Conservation (phyloP, 2,329 filamentous ascomycete species). For the Alternaria triticina region DNA sequence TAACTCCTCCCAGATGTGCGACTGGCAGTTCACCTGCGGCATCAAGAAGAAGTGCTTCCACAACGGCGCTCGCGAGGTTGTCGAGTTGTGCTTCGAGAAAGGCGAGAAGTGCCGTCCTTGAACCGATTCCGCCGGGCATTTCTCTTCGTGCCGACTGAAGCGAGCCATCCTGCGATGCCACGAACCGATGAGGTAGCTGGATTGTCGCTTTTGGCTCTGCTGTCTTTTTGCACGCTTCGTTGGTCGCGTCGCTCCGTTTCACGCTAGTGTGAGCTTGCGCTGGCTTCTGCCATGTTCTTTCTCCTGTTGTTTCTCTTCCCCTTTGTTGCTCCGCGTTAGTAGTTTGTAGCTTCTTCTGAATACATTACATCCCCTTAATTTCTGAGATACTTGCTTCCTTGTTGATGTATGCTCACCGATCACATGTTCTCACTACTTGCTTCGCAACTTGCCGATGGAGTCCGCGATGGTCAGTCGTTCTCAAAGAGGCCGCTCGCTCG, state of each 20-base stretch:
- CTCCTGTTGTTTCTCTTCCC: not conserved
- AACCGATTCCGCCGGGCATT: not conserved
- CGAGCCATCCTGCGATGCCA: not conserved
- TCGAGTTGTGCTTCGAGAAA: constrained; percentile 15
- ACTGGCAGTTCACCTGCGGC: constrained; percentile 15
- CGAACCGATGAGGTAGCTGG: not conserved
- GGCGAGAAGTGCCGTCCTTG: constrained; percentile 5
- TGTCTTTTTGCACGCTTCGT: not conserved
- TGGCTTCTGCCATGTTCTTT: not conserved
- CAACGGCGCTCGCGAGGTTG: not conserved
- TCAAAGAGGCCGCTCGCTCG: not conserved
- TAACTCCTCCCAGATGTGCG: constrained; percentile 6
- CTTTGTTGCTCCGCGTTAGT: not conserved
- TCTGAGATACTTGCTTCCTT: not conserved
- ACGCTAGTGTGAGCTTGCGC: not conserved
- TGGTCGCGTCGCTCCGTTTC: not conserved
- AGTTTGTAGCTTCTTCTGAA: not conserved
- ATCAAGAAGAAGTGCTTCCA: constrained; percentile 16
- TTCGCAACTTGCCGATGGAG: not conserved
- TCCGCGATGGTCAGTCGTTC: not conserved
- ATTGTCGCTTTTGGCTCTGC: not conserved
- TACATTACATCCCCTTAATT: not conserved
- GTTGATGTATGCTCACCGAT: not conserved
- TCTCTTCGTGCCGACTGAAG: not conserved
- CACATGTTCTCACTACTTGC: not conserved